A percentile compares a stretch with the other conserved stretches of the same genome.
Conservation (phyloP, 371 early-diverging fungal species). For the Sporodiniella umbellata region DNA sequence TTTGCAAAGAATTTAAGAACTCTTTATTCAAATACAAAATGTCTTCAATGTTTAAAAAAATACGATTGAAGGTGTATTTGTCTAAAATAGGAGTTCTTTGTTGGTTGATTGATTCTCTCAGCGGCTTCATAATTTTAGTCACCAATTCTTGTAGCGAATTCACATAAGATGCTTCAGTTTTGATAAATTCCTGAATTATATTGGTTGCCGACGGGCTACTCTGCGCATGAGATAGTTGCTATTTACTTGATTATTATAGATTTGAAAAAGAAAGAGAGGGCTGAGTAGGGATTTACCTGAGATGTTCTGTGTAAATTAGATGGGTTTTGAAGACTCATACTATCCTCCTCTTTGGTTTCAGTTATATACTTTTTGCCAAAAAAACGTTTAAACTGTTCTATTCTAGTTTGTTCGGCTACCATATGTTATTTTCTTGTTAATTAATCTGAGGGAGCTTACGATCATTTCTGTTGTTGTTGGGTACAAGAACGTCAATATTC, state of each 20-base stretch:
- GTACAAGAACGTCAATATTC: slow-evolving; percentile 26
- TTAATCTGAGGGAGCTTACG: not conserved
- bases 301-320: not conserved
- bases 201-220: slow-evolving; percentile 3
- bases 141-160: slow-evolving; percentile 16
- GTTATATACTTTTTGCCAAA: slow-evolving; percentile 12
- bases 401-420: slow-evolving; percentile 4
- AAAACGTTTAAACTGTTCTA: slow-evolving; percentile 18
- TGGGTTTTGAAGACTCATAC: not conserved
- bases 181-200: slow-evolving; percentile 17
- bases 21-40: slow-evolving; percentile 18
- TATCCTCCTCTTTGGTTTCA: not conserved
- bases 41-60: slow-evolving; percentile 26
- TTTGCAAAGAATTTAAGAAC: slow-evolving; percentile 14
- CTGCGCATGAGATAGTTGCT: too few species aligned
- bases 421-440: not conserved
- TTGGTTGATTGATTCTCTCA: slow-evolving; percentile 14
- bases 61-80: slow-evolving; percentile 17
- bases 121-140: slow-evolving; percentile 12
- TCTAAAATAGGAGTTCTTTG: slow-evolving; percentile 17
- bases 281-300: slow-evolving; percentile 5
- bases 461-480: slow-evolving; percentile 5
- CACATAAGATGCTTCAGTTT: slow-evolving; percentile 21
- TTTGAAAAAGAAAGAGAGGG: not conserved
- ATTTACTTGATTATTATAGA: not conserved